Evolutionary conservation across 1,284 basidiomycete genomes (phyloP), one percentile per base, ranked within the genome.

Genomic region (Afroboletus lepidellus): DNA sequence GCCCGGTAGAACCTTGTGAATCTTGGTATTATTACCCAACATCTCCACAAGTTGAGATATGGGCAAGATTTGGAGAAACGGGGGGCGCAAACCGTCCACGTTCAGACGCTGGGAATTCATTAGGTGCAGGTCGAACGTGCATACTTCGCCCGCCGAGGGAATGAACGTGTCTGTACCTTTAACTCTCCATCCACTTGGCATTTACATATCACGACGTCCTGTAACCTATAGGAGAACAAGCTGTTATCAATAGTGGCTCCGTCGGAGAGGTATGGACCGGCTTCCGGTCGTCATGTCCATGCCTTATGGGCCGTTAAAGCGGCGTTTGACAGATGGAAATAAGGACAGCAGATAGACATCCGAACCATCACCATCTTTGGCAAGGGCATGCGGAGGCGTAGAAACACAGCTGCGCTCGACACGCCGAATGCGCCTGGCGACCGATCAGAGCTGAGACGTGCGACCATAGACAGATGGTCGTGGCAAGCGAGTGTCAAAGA

Each of bases 271-370:
- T 9, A 33, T 41, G 21, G 25, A 38, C 18, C 32, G 42, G 46
- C 46, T 42, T 33, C 57, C 45, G 56, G 57, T 55, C 18, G 50
- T 41, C 56, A 60, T 27, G 41, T 3, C 5, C 15, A 23, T 33
- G 27, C 16, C 25, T n/a, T 5, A 25, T 15, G 13, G 16, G 48
- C 18, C 3, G 30, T 43, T 50, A 46, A 5, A 27, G 59, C 51
- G 57, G 57, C 15, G 42, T 29, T 51, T 44, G 37, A 45, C 23
- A 45, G 34, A 47, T 23, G 32, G 8, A 34, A 20, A 27, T 7
- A 27, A 16, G 42, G 36, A 44, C 27, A 30, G 30, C 16, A 16
- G n/a, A 30, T 25, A 34, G 18, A 33, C 16, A 3, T 21, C 39
- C 20, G 43, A 53, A 24, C 6, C 13, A 21, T 32, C 36, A 51